phyloP scores from a whole-genome alignment of 2,329 filamentous ascomycete genomes.

The Parastagonospora avenae region DNA sequence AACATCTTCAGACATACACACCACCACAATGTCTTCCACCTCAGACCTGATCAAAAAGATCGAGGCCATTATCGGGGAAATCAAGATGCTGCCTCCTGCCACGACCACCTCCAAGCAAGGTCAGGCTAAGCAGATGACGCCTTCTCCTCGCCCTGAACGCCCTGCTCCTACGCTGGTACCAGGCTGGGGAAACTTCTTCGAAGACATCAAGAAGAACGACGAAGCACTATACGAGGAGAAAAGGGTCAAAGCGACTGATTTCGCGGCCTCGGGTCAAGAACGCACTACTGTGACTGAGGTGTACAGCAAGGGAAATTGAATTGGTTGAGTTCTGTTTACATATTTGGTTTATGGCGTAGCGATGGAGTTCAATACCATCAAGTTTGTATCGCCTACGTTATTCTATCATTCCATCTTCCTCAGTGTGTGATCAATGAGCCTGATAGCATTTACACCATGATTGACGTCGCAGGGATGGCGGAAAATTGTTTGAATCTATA shows the following conservation, averaged over 20 bases:
- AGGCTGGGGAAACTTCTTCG: conserved; percentile 10
- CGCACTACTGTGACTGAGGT: conserved; percentile 10
- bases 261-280: background rate
- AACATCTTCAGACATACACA: background rate
- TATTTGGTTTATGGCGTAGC: background rate
- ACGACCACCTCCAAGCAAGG: background rate
- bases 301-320: conserved; percentile 3
- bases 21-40: background rate
- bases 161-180: background rate
- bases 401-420: too few species aligned
- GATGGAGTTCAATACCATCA: too few species aligned
- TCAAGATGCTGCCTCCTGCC: background rate
- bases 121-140: background rate
- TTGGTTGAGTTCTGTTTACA: background rate
- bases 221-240: background rate
- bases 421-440: too few species aligned
- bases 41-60: background rate
- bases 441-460: too few species aligned
- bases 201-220: conserved; percentile 8
- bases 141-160: background rate
- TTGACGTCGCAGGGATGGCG: too few species aligned
- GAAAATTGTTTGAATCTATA: too few species aligned
- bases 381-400: too few species aligned
- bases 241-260: background rate
- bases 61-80: background rate